Evolutionary conservation across 2,329 filamentous ascomycete genomes (phyloP), one percentile per base, ranked within the genome.

Genomic region (Phyllachora maydis): DNA sequence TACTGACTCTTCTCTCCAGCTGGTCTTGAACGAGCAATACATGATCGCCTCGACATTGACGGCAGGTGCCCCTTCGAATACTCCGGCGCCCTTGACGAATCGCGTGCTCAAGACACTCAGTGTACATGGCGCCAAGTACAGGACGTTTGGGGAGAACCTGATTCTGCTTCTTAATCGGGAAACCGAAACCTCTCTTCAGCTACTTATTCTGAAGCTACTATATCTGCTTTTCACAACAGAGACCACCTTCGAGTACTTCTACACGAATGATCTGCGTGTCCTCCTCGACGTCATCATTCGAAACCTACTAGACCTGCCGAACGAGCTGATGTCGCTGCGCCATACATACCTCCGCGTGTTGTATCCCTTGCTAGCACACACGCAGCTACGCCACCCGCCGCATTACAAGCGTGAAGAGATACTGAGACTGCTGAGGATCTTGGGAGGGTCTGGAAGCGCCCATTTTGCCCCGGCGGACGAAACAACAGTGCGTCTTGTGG

Each of bases 21-120:
- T 98, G 36, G 83, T 95, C 14, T 52, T 98, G 33, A 98, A 98
- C 47, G 88, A 98, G 47, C 88, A 98, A 48, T 98, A 93, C 48
- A 91, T 98, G 77, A 71, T 95, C 26, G 59, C 67, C 11, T 65
- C 56, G 35, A 76, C 61, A 29, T 64, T 57, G 15, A 45, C 54
- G 4, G 49, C 49, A 11, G 41, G 43, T 16, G 49, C 55, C 18
- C 41, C 52, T 10, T 40, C 39, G 19, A 46, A 43, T 13, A 43
- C 45, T 8, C 32, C 53, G 7, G 47, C 54, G 13, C 62, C 65
- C 4, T 49, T 90, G 27, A 95, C 88, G 4, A 98, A 98, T 41
- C 72, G 83, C 34, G 81, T 98, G 23, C 74, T 98, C 46, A 95
- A 95, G 45, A 62, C 83, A 18, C 59, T 98, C 20, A 85, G 81